Base-by-base conservation (phyloP, 306 rosid species). In the Heteromeles arbutifolia region DNA sequence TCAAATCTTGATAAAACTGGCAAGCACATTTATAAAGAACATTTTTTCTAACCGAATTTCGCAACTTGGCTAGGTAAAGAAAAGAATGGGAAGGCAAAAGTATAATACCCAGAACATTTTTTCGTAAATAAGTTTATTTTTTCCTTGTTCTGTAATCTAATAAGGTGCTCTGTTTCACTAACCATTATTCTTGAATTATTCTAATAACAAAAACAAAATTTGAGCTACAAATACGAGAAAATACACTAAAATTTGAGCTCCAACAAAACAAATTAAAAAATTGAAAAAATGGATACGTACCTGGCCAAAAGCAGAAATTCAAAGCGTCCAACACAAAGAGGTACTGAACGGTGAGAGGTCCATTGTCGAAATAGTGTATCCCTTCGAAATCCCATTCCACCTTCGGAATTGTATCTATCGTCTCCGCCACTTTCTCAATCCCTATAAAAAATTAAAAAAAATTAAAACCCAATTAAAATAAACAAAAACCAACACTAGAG, bases 301-400 rank as follows among this genome's bases (percentile, higher is more conserved):
- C 98, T 39, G 97, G 97, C 98, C 97, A 95, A 84, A 95, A 95
- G 84, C 98, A 95, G 82, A 95, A 95, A 81, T 95, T 95, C 73
- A 95, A 57, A 84, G 97, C 93, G 75, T 95, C 97, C 81, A 92
- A 72, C 12, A 95, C 98, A 70, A 95, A 79, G 71, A 95, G 82
- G 83, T 92, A 95, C 85, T 95, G 98, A 74, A 92, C 96, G 31
- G 98, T 90, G 77, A 92, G 91, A 4, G 97, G 98, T 19, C 97
- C 97, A 70, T 92, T 87, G 24, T 92, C 98, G 65, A 95, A 92
- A 69, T 87, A 95, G 79, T 95, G 98, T 89, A 95, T 95, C 86
- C 98, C 98, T 89, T 95, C 98, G 50, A 95, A 95, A 85, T 95
- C 96, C 97, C 98, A 95, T 57, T 84, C 83, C 43, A 95, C 95